Percentiles rank a stretch among this genome's conserved stretches.
phyloP scores from a whole-genome alignment of 2,329 filamentous ascomycete genomes.

The Metarhizium album region DNA sequence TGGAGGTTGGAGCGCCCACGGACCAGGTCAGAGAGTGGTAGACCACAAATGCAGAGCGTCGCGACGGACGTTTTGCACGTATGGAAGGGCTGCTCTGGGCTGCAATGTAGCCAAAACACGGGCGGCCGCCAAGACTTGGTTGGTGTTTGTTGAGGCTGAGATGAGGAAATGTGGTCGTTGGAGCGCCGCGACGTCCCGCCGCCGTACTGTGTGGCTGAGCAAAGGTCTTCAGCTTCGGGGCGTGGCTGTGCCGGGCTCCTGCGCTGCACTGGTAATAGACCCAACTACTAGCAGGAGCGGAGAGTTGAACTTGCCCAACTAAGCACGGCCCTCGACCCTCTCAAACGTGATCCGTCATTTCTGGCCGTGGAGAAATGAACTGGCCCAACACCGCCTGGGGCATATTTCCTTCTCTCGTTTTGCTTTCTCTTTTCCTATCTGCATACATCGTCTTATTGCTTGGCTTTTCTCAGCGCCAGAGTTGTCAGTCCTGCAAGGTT shows the following conservation, averaged over 20 bases:
- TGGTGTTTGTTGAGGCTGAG: constrained; percentile 9
- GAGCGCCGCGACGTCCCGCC: constrained; percentile 12
- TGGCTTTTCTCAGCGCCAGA: not conserved
- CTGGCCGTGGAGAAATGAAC: not conserved
- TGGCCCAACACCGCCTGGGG: not conserved
- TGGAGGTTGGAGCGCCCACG: not conserved
- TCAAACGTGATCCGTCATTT: not conserved
- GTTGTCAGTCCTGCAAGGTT: not conserved
- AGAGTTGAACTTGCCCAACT: too few species aligned
- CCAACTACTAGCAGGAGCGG: not conserved
- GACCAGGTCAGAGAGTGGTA: not conserved
- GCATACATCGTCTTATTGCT: not conserved
- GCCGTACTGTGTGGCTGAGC: constrained; percentile 12
- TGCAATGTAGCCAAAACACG: not conserved
- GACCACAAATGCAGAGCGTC: not conserved
- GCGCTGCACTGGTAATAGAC: too few species aligned
- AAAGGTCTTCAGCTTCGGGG: not conserved
- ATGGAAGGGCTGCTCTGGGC: not conserved
- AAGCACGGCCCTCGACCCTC: not conserved
- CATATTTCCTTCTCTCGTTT: not conserved
- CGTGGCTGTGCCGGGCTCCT: too few species aligned
- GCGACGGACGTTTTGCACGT: not conserved
- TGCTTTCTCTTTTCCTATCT: not conserved
- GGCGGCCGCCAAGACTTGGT: not conserved
- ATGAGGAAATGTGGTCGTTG: constrained; percentile 26